These are phyloP conservation scores for Citrus trifoliata DNA, from an alignment of 345 rosid species.

Conservation along the genomic window DNA sequence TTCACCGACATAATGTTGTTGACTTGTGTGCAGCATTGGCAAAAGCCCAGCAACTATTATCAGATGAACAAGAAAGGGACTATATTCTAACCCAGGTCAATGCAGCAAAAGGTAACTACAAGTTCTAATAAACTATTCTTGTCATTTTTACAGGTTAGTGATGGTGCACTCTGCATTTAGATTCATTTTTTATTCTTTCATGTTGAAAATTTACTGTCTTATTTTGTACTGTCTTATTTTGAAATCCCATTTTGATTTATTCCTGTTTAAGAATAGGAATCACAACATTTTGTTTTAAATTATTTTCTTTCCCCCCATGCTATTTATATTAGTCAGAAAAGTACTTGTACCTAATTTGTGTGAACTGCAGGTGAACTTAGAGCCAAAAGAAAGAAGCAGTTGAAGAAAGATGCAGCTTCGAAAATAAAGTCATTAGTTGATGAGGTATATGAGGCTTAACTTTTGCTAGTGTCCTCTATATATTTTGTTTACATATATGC, in stretches of 20 bases:
- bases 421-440: conserved; percentile 88
- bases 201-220: not conserved
- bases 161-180: conserved; percentile 1
- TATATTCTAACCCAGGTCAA: conserved; percentile 79
- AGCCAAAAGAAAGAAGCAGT: conserved; percentile 86
- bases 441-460: conserved; percentile 54
- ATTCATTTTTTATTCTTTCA: not conserved
- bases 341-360: conserved; percentile 13
- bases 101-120: conserved; percentile 75
- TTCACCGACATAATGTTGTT: conserved; percentile 17
- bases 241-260: not conserved
- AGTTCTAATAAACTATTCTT: not conserved
- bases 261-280: not conserved
- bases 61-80: conserved; percentile 85
- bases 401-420: conserved; percentile 93
- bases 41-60: conserved; percentile 84
- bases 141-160: not conserved
- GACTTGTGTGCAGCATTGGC: conserved; percentile 70
- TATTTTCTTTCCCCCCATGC: not conserved
- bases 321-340: not conserved
- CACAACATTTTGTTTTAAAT: not conserved
- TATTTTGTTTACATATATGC: not conserved
- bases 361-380: conserved; percentile 82
- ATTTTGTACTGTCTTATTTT: not conserved
- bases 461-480: not conserved